These are phyloP conservation scores for Raddia guianensis DNA, from an alignment of 176 grass and related monocot genomes.

Conservation along the genomic window DNA sequence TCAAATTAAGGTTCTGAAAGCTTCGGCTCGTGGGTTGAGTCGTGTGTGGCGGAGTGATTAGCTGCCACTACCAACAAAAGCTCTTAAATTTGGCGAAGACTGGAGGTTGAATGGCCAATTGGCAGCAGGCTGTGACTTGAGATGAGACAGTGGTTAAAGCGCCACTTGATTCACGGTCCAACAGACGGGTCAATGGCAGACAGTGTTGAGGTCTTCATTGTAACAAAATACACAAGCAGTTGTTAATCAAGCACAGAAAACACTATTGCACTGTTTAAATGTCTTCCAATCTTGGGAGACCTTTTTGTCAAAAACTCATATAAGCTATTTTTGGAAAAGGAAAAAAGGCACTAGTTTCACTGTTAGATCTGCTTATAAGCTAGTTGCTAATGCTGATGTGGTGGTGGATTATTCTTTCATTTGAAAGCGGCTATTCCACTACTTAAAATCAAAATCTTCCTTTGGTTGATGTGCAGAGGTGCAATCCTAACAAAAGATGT, in stretches of 20 bases:
- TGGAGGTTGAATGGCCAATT: not conserved
- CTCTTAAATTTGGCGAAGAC: not conserved
- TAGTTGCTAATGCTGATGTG: too few species aligned
- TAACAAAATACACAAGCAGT: not conserved
- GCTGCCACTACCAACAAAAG: constrained; percentile 13
- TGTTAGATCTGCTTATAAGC: too few species aligned
- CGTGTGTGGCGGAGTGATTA: not conserved
- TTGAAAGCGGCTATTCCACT: too few species aligned
- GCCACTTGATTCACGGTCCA: not conserved
- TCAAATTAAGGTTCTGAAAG: constrained; percentile 15
- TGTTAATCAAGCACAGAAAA: not conserved
- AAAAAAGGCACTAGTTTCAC: too few species aligned
- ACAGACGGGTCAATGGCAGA: constrained; percentile 21
- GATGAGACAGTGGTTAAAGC: not conserved
- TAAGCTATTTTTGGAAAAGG: too few species aligned
- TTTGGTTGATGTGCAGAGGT: too few species aligned
- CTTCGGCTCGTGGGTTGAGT: constrained; percentile 26
- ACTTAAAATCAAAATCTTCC: too few species aligned
- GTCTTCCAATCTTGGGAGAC: too few species aligned
- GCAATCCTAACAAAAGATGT: too few species aligned
- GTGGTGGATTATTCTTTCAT: too few species aligned
- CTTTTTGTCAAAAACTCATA: too few species aligned
- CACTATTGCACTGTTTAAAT: too few species aligned
- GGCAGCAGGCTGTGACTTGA: not conserved
- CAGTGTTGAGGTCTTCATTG: not conserved